These are phyloP conservation scores for Vitis amurensis DNA, from an alignment of 164 flowering plant genomes.

Conservation along the genomic window DNA sequence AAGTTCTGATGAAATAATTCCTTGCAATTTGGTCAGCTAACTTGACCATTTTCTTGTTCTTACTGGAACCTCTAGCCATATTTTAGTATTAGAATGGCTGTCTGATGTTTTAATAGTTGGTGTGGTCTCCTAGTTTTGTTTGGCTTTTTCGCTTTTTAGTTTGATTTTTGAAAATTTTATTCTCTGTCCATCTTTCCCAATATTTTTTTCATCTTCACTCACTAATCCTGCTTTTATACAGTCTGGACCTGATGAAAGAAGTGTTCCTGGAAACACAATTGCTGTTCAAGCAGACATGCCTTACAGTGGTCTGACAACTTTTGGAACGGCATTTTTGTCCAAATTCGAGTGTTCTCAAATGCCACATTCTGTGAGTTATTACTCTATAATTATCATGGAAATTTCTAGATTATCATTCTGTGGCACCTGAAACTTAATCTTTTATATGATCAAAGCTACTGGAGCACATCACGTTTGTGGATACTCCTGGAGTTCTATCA, in stretches of 20 bases:
- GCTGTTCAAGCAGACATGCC: constrained; percentile 99
- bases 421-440: constrained; percentile 1
- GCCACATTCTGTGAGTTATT: constrained; percentile 85
- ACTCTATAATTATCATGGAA: neutral
- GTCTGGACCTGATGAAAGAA: constrained; percentile 96
- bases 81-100: neutral
- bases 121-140: neutral
- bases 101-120: neutral
- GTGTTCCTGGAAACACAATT: constrained; percentile 92
- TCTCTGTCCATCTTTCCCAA: neutral
- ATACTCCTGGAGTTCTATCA: constrained; percentile 95
- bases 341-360: constrained; percentile 98
- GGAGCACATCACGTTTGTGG: constrained; percentile 93
- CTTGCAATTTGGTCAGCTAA: neutral
- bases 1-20: neutral
- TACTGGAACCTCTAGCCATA: neutral
- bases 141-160: neutral
- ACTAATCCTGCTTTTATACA: constrained; percentile 22
- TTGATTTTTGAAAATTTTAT: neutral
- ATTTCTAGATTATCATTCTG: constrained; percentile 4
- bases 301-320: constrained; percentile 82
- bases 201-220: neutral
- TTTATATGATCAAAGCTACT: constrained; percentile 54
- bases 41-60: neutral
- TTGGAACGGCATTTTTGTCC: constrained; percentile 94